Conservation (phyloP, 106 monocot species). For the Cymbidium sinense region DNA sequence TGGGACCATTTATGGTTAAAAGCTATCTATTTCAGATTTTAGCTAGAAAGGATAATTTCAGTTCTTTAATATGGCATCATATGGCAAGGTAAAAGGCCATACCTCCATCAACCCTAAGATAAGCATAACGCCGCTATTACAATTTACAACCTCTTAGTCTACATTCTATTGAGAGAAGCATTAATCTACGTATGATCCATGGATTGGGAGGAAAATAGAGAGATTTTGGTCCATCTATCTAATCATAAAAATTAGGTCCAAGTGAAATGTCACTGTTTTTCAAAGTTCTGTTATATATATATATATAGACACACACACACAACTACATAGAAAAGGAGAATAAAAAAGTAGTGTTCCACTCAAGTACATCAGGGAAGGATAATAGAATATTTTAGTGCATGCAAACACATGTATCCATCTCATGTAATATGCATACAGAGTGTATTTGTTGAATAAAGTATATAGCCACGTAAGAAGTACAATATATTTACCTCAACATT, state of each 20-base stretch:
- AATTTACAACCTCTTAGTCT: neutral
- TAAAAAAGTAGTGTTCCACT: neutral
- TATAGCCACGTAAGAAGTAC: neutral
- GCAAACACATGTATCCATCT: neutral
- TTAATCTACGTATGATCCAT: neutral
- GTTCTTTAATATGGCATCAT: neutral
- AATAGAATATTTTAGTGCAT: neutral
- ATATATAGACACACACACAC: neutral
- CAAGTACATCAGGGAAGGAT: neutral
- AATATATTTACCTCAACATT: slow-evolving; percentile 51
- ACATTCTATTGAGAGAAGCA: neutral
- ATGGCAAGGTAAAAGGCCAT: neutral
- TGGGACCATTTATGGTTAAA: too few relatives aligned
- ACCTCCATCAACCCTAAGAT: neutral
- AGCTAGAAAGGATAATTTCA: neutral
- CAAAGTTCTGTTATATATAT: neutral
- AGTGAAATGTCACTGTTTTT: neutral
- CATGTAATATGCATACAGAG: neutral
- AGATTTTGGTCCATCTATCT: neutral
- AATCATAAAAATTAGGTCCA: neutral
- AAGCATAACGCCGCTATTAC: neutral
- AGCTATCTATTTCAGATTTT: neutral
- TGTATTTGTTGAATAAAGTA: neutral
- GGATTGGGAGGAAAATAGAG: neutral
- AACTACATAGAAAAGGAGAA: neutral